Base-by-base conservation (phyloP, 805 yeast genomes). In the Candida orba region DNA sequence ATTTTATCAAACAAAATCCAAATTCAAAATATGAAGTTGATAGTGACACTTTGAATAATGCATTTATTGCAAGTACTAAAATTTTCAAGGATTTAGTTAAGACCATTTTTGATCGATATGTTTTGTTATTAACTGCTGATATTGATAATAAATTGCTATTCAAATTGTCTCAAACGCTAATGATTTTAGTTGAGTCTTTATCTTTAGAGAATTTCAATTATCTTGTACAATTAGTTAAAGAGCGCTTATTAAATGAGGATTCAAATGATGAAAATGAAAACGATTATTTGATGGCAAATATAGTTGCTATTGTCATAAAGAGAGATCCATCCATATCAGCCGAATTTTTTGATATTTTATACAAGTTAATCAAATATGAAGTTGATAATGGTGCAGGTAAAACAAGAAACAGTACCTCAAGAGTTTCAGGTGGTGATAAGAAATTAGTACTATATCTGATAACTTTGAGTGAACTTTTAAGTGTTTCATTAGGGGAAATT, bases 361-460 rank as follows among this genome's bases (percentile, higher is more conserved):
- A 57, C n/a, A 48, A 67, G 6, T 72, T 72, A 41, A 79, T 90
- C 23, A 66, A 69, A 32, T 77, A 72, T 30, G 95, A 91, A 56
- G 69, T 91, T 18, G 66, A 66, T 10, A 86, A 81, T 50, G 97
- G 90, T 50, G 97, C 97, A 0, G 98, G 97, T 4, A 63, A 75
- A 1, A 67, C 80, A 0, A 73, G 96, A 58, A 73, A 61, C 35
- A 78, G 70, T 6, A 77, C 82, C 0, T 67, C 73, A 7, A 90
- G 84, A 27, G 69, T 84, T 23, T 69, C 79, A 24, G 85, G 85
- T n/a, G 72, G 89, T 35, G 98, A 93, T 61, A 82, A 81, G 27
- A 75, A 81, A 17, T 64, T 93, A 8, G 78, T 78, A 27, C 78
- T 95, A 78, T 76, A 81, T 55, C 59, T 86, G 29, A 73, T 81